Evolutionary conservation across 1,139 yeast species (phyloP).

Genomic region (Taphrina populina): DNA sequence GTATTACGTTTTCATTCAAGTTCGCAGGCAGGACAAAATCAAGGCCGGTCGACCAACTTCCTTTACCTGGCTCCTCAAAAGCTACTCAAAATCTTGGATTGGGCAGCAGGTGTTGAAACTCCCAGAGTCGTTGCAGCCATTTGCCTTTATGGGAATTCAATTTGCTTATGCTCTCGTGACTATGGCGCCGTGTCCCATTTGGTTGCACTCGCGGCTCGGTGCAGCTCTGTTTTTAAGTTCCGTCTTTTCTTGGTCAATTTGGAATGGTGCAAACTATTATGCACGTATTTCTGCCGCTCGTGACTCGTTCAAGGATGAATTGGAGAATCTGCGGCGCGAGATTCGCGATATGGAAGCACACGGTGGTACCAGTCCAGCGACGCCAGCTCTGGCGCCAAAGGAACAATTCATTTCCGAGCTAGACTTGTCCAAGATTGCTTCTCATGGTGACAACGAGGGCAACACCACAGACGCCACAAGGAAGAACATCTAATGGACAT

Average conservation of each 20-base stretch:
- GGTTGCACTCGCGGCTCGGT: constrained; percentile 68
- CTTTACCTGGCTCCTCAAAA: constrained; percentile 65
- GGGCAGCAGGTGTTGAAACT: constrained; percentile 80
- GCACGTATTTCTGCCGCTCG: constrained; percentile 86
- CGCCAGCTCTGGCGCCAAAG: constrained; percentile 21
- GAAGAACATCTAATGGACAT: too few species aligned
- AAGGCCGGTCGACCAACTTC: constrained; percentile 84
- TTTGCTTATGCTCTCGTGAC: constrained; percentile 83
- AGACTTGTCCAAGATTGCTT: constrained; percentile 10
- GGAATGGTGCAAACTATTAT: constrained; percentile 93
- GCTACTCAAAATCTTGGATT: constrained; percentile 61
- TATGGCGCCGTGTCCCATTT: constrained; percentile 83
- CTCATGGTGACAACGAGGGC: too few species aligned
- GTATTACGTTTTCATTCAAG: constrained; percentile 89
- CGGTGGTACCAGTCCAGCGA: constrained; percentile 17
- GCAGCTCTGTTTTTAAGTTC: constrained; percentile 67
- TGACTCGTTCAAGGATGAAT: constrained; percentile 67
- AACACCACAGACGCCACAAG: too few species aligned
- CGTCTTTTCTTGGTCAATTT: constrained; percentile 75
- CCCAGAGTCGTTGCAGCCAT: constrained; percentile 79
- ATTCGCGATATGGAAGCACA: constrained; percentile 46
- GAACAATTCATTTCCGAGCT: constrained; percentile 28
- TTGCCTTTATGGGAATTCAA: constrained; percentile 83
- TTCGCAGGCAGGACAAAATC: constrained; percentile 73
- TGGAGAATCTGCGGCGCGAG: constrained; percentile 65